Base-by-base conservation (phyloP, 106 monocot genomes). In the Iris macrosiphon region DNA sequence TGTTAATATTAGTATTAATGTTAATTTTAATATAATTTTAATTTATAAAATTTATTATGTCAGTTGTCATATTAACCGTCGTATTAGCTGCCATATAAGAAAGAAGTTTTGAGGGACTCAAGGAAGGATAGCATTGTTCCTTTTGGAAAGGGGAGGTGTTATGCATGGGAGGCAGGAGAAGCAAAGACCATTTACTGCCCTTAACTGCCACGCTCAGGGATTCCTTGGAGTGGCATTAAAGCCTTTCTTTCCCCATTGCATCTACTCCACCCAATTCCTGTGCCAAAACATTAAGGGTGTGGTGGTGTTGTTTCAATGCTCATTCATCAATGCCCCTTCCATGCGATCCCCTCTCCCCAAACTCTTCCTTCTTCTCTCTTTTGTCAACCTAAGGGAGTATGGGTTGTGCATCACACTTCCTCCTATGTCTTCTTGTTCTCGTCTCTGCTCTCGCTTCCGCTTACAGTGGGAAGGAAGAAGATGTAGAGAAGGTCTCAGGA, bases 221-320 rank as follows among this genome's bases (percentile, higher is more conserved):
- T 6, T 35, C 34, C 34, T 35, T 35, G 34, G 34, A 35, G 34
- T 35, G 10, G 34, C 34, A 35, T 35, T 35, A 10, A 35, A 35
- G 34, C 34, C 34, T 35, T 35, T 35, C 7, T 35, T 35, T 35
- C 10, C 10, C 34, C 10, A 35, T 35, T 35, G 34, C 7, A 35
- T 35, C 4, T 24, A 18, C 19, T 25, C 20, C 31, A 76, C 45
- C 64, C 52, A 59, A 65, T 65, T 71, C 45, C 39, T 59, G 33
- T 65, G 40, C 14, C 46, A 55, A 12, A 13, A 10, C 20, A 8
- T 0, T 16, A 23, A 60, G 46, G 40, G 20, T 20, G 22, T 21
- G 12, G 25, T 31, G 4, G 4, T n/a, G n/a, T n/a, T n/a, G n/a
- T n/a, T 6, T 40, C 40, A 44, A 3, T 27, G 2, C 16, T 40